phyloP scores from a whole-genome alignment of 163 green algal genomes.

The Scenedesmus sp. region DNA sequence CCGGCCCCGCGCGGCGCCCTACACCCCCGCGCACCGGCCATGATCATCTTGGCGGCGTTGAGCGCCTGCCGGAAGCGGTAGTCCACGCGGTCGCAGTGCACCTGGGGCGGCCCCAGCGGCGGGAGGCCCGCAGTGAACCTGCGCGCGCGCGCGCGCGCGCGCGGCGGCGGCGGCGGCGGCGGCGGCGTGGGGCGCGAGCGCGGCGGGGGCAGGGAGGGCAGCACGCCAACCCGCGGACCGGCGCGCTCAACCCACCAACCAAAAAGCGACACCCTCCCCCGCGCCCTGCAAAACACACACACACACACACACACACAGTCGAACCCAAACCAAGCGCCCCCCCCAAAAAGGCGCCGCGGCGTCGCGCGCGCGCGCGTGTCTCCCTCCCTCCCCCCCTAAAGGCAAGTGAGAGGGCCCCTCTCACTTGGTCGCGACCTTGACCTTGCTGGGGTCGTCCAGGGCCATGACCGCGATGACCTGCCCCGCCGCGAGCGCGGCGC shows the following conservation, averaged over 20 bases:
- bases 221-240: too few species aligned
- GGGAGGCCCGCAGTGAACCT: conserved; percentile 23
- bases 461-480: conserved; percentile 87
- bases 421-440: too few species aligned
- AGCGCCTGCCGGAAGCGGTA: conserved; percentile 68
- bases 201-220: too few species aligned
- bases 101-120: conserved; percentile 35
- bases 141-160: too few species aligned
- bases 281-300: too few species aligned
- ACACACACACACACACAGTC: too few species aligned
- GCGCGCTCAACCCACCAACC: too few species aligned
- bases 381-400: conserved; percentile 68
- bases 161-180: too few species aligned
- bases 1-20: too few species aligned
- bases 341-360: neutral
- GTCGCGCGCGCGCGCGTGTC: neutral
- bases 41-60: conserved; percentile 58
- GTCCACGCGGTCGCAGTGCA: conserved; percentile 68
- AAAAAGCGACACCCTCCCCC: too few species aligned
- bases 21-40: conserved; percentile 38
- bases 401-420: neutral
- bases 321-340: neutral
- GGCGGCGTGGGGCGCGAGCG: too few species aligned
- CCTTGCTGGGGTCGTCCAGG: conserved; percentile 60
- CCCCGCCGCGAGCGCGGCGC: conserved; percentile 74